Evolutionary conservation across 352 stramenopile genomes (phyloP).

Genomic region (Pythium biforme): DNA sequence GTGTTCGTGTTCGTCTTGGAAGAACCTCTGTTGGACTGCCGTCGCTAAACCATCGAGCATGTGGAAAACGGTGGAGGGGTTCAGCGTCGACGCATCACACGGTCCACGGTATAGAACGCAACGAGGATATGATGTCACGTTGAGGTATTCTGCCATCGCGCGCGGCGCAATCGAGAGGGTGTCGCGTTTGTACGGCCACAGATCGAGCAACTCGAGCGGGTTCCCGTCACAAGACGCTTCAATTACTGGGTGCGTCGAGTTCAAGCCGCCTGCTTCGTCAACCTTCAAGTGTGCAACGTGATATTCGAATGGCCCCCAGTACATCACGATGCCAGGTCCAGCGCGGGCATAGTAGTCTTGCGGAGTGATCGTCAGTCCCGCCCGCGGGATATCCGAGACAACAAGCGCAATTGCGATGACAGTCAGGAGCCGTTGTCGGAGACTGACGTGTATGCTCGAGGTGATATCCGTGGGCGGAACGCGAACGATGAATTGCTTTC

Average conservation of each 20-base stretch:
- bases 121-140: slow-evolving; percentile 22
- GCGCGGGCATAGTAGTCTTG: slow-evolving; percentile 27
- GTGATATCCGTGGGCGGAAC: background rate
- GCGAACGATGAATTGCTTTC: background rate
- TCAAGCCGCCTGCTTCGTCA: background rate
- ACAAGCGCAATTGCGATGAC: slow-evolving; percentile 38
- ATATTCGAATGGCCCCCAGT: slow-evolving; percentile 51
- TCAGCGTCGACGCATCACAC: slow-evolving; percentile 16
- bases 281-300: slow-evolving; percentile 34
- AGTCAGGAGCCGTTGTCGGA: slow-evolving; percentile 25
- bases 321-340: slow-evolving; percentile 31
- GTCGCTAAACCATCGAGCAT: slow-evolving; percentile 39
- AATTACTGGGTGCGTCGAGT: background rate
- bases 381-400: slow-evolving; percentile 50
- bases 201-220: slow-evolving; percentile 1
- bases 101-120: slow-evolving; percentile 34
- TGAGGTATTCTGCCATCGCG: slow-evolving; percentile 8
- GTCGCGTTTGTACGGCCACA: slow-evolving; percentile 26
- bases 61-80: slow-evolving; percentile 27
- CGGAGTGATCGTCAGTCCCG: slow-evolving; percentile 35
- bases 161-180: slow-evolving; percentile 19
- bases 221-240: background rate
- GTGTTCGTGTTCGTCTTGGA: background rate
- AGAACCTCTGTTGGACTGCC: slow-evolving; percentile 9
- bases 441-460: background rate